Conservation (phyloP, 371 early-diverging fungal species). For the Syncephalis plumigaleata region DNA sequence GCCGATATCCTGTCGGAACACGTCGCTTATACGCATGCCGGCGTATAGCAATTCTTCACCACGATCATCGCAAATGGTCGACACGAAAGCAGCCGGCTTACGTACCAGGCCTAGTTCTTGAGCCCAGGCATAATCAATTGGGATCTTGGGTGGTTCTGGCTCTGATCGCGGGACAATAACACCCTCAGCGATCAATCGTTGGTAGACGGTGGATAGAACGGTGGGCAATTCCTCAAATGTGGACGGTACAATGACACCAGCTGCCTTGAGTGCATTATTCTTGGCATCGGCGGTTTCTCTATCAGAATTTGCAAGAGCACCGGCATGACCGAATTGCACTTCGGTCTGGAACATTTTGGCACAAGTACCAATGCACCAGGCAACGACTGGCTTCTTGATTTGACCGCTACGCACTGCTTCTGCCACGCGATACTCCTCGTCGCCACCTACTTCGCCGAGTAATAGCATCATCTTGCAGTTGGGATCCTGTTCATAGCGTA, state of each 20-base stretch:
- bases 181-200: slow-evolving; percentile 55
- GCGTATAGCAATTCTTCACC: slow-evolving; percentile 96
- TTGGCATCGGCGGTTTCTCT: slow-evolving; percentile 94
- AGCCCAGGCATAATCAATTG: slow-evolving; percentile 97
- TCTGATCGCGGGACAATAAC: slow-evolving; percentile 54
- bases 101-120: slow-evolving; percentile 95
- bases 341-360: slow-evolving; percentile 96
- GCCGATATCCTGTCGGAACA: slow-evolving; percentile 94
- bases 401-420: slow-evolving; percentile 75
- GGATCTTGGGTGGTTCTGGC: slow-evolving; percentile 94
- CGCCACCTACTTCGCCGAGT: slow-evolving; percentile 96
- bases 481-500: slow-evolving; percentile 86
- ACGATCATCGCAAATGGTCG: slow-evolving; percentile 96
- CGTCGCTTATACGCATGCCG: slow-evolving; percentile 94
- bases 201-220: slow-evolving; percentile 57
- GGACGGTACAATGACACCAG: slow-evolving; percentile 84
- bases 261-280: slow-evolving; percentile 73
- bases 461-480: slow-evolving; percentile 86
- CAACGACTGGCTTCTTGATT: slow-evolving; percentile 94
- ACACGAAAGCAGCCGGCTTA: slow-evolving; percentile 95
- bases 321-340: slow-evolving; percentile 96
- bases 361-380: slow-evolving; percentile 98
- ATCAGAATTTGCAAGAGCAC: slow-evolving; percentile 91
- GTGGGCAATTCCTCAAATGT: slow-evolving; percentile 91
- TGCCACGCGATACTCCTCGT: slow-evolving; percentile 89